phyloP scores from a whole-genome alignment of 352 stramenopile species.

The Lagenidium sp. region DNA sequence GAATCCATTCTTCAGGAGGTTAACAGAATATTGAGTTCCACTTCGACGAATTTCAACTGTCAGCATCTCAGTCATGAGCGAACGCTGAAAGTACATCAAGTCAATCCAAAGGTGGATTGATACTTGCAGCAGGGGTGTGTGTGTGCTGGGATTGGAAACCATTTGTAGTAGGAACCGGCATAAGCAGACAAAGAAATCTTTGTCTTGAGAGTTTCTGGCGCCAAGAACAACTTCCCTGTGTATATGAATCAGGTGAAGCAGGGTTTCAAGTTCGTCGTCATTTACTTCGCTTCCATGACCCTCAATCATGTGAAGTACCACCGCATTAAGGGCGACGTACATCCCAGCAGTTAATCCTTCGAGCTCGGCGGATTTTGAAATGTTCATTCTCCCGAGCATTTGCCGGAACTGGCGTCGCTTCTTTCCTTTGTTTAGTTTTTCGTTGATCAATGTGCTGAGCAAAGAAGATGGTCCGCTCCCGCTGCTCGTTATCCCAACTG shows the following conservation, averaged over 20 bases:
- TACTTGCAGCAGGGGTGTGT: slow-evolving; percentile 30
- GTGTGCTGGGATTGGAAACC: slow-evolving; percentile 19
- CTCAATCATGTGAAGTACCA: slow-evolving; percentile 54
- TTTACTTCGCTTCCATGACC: slow-evolving; percentile 36
- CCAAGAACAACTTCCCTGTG: slow-evolving; percentile 51
- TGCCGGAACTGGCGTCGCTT: slow-evolving; percentile 23
- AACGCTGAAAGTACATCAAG: slow-evolving; percentile 46
- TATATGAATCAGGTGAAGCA: slow-evolving; percentile 48
- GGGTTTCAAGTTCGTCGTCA: slow-evolving; percentile 34
- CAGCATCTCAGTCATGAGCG: slow-evolving; percentile 40
- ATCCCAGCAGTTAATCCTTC: slow-evolving; percentile 40
- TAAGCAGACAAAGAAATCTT: slow-evolving; percentile 52
- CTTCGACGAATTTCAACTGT: slow-evolving; percentile 54
- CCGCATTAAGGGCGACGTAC: slow-evolving; percentile 39
- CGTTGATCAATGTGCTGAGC: slow-evolving; percentile 12
- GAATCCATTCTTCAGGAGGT: slow-evolving; percentile 76
- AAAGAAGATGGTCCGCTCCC: slow-evolving; percentile 10
- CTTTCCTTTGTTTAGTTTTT: slow-evolving; percentile 11
- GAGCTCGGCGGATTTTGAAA: slow-evolving; percentile 44
- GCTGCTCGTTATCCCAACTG: slow-evolving; percentile 18
- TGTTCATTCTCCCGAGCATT: slow-evolving; percentile 43
- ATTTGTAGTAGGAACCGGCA: slow-evolving; percentile 56
- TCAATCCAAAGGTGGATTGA: slow-evolving; percentile 57
- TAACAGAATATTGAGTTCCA: slow-evolving; percentile 47
- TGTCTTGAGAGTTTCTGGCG: slow-evolving; percentile 41